Percentiles rank a stretch among this genome's conserved stretches.
These are phyloP conservation scores for Irpex sp. DNA, from an alignment of 1,284 basidiomycete species.

Conservation along the genomic window DNA sequence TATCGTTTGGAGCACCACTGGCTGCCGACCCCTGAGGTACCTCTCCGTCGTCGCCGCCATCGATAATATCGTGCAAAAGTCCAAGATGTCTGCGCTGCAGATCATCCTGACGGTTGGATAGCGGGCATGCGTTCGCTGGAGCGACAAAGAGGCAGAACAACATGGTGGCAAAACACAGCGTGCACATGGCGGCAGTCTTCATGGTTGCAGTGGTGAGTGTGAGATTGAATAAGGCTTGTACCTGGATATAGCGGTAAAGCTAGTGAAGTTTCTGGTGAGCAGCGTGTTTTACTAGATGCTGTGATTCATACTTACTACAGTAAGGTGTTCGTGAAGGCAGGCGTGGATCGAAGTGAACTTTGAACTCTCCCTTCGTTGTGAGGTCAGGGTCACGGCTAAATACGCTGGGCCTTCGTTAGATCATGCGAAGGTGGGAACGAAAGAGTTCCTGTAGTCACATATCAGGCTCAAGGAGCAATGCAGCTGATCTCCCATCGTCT, in stretches of 20 bases:
- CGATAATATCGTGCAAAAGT: neutral
- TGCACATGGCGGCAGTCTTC: neutral
- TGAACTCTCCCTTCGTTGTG: too few relatives aligned
- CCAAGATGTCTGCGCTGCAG: neutral
- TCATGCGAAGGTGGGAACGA: too few relatives aligned
- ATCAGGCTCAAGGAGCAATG: too few relatives aligned
- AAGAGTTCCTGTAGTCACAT: too few relatives aligned
- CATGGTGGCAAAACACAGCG: neutral
- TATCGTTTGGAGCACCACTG: neutral
- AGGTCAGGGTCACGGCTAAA: too few relatives aligned
- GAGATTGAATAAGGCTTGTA: neutral
- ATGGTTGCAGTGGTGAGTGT: neutral
- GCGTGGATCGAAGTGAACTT: too few relatives aligned
- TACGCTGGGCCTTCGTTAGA: too few relatives aligned
- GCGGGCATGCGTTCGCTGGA: neutral
- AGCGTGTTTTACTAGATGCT: too few relatives aligned
- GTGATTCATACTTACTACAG: too few relatives aligned
- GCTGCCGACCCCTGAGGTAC: neutral
- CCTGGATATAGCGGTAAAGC: neutral
- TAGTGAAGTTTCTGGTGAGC: neutral
- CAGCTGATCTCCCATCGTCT: too few relatives aligned
- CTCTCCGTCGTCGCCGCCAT: neutral
- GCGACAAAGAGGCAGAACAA: neutral
- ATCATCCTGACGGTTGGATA: neutral
- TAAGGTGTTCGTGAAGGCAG: too few relatives aligned